A percentile compares a stretch with the other conserved stretches of the same genome.
Evolutionary conservation across 139 green algal species (phyloP).

Genomic region (Dunaliella sp.): DNA sequence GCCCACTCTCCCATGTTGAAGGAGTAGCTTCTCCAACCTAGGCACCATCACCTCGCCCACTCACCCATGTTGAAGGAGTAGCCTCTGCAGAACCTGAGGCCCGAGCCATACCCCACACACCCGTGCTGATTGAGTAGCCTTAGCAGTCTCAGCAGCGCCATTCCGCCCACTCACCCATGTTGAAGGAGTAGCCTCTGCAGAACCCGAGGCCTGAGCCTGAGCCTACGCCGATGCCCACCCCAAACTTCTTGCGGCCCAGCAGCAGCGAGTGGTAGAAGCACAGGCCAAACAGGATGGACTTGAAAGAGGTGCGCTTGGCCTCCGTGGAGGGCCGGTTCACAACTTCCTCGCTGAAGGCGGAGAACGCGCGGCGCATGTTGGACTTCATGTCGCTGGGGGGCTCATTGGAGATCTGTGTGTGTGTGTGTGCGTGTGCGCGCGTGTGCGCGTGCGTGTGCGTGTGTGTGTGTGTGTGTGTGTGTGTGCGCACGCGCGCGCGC

Average conservation of each 20-base stretch:
- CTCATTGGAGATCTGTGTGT: slow-evolving; percentile 77
- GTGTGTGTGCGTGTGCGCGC: not conserved
- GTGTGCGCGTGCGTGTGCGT: not conserved
- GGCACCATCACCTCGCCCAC: too few relatives aligned
- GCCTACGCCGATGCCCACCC: slow-evolving; percentile 78
- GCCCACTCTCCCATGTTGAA: too few relatives aligned
- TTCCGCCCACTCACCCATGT: slow-evolving; percentile 60
- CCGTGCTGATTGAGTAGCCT: too few relatives aligned
- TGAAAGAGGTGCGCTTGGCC: slow-evolving; percentile 71
- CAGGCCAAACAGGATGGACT: slow-evolving; percentile 77
- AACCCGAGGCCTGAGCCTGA: slow-evolving; percentile 81
- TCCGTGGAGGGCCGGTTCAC: slow-evolving; percentile 54
- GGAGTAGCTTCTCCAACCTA: too few relatives aligned
- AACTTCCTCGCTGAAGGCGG: slow-evolving; percentile 67
- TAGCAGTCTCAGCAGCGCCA: too few relatives aligned
- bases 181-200: slow-evolving; percentile 87
- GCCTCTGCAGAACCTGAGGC: slow-evolving; percentile 84
- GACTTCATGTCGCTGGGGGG: slow-evolving; percentile 83
- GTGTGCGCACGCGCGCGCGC: not conserved
- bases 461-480: not conserved
- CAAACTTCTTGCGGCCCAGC: slow-evolving; percentile 88
- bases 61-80: slow-evolving; percentile 91
- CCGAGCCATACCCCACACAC: slow-evolving; percentile 69
- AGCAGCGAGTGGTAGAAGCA: slow-evolving; percentile 93
- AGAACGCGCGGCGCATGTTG: slow-evolving; percentile 82